Conservation (phyloP, 2,329 filamentous ascomycete genomes). For the Beauveria australis region DNA sequence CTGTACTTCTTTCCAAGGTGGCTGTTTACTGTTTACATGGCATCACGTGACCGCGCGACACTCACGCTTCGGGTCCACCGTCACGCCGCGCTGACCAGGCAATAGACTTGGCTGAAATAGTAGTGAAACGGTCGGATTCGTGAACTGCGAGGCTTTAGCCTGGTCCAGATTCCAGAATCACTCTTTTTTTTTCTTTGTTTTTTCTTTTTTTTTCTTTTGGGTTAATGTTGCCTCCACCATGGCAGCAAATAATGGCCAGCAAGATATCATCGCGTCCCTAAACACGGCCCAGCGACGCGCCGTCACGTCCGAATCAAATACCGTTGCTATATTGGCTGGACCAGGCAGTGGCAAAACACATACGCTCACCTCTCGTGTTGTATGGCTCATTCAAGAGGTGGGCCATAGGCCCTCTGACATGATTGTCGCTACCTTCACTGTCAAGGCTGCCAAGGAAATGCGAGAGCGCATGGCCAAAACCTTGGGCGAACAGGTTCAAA, state of each 20-base stretch:
- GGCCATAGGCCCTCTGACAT: conserved; percentile 76
- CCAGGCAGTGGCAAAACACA: conserved; percentile 84
- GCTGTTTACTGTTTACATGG: background rate
- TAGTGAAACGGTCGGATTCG: background rate
- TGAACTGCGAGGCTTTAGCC: background rate
- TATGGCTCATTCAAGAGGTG: conserved; percentile 69
- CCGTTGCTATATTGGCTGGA: conserved; percentile 59
- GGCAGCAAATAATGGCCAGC: conserved; percentile 13
- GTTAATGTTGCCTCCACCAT: background rate
- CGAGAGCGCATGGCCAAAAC: conserved; percentile 72
- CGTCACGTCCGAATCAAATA: conserved; percentile 43
- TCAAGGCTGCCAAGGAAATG: conserved; percentile 93
- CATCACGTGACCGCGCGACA: conserved; percentile 1
- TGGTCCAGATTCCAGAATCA: background rate
- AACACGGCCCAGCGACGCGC: conserved; percentile 49
- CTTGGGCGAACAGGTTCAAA: conserved; percentile 70
- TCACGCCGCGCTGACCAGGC: background rate
- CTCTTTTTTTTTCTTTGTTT: background rate
- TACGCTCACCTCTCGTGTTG: conserved; percentile 85
- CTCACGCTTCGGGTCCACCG: background rate
- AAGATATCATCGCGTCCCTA: conserved; percentile 37
- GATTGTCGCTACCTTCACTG: conserved; percentile 93
- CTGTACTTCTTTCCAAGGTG: background rate
- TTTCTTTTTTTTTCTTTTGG: background rate
- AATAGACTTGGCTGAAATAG: background rate